phyloP scores from a whole-genome alignment of 495 filamentous ascomycete genomes.

The Penicillium riverlandense region DNA sequence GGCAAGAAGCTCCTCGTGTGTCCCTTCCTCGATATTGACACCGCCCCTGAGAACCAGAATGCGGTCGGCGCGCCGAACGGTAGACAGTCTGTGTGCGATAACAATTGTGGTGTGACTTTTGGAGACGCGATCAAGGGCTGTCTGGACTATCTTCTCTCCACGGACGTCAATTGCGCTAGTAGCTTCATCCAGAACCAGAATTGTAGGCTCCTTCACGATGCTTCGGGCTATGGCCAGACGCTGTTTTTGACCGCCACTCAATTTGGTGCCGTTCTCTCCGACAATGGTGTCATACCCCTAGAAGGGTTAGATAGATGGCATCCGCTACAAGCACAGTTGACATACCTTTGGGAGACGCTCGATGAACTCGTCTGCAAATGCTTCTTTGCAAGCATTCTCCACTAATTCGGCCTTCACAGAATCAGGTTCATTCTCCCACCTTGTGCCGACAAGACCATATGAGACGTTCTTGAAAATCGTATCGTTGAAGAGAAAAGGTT shows the following conservation, averaged over 20 bases:
- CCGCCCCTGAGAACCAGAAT: slow-evolving; percentile 23
- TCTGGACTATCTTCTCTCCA: slow-evolving; percentile 46
- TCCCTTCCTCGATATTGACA: slow-evolving; percentile 12
- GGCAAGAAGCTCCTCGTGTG: slow-evolving; percentile 3
- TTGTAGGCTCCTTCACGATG: slow-evolving; percentile 40
- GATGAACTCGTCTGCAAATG: slow-evolving; percentile 41
- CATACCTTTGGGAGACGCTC: too few relatives aligned
- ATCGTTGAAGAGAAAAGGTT: slow-evolving; percentile 52
- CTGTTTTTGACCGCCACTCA: slow-evolving; percentile 71
- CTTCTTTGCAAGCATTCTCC: slow-evolving; percentile 57
- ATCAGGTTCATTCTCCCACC: slow-evolving; percentile 45
- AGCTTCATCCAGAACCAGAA: slow-evolving; percentile 52
- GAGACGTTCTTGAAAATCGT: slow-evolving; percentile 75
- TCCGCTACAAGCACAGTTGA: too few relatives aligned
- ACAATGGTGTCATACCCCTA: slow-evolving; percentile 53
- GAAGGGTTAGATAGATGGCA: too few relatives aligned
- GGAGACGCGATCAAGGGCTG: slow-evolving; percentile 27
- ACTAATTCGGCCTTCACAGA: slow-evolving; percentile 37
- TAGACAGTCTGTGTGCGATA: slow-evolving; percentile 17
- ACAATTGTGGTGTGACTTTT: slow-evolving; percentile 23
- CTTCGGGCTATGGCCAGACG: slow-evolving; percentile 68
- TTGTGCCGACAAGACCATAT: slow-evolving; percentile 64
- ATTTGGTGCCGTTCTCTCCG: slow-evolving; percentile 57
- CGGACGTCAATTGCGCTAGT: slow-evolving; percentile 48
- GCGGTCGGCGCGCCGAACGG: slow-evolving; percentile 20